Evolutionary conservation across 805 yeast genomes (phyloP).

Genomic region (Kregervanrija fluxuum): DNA sequence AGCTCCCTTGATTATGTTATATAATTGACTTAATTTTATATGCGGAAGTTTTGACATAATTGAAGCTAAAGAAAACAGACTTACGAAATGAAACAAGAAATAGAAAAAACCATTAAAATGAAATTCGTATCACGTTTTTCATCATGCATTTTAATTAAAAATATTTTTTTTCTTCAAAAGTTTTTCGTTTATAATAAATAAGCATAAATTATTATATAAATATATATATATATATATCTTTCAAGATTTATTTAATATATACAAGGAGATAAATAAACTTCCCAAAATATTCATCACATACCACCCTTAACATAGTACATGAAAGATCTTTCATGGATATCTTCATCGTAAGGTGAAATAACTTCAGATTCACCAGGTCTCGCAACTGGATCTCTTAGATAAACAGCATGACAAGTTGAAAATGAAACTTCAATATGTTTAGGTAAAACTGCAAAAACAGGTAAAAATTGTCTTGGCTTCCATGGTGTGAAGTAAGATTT

Average conservation of each 20-base stretch:
- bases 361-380: conserved; percentile 97
- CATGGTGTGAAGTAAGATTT: conserved; percentile 94
- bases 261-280: too few species aligned
- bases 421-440: conserved; percentile 87
- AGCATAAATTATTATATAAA: neutral
- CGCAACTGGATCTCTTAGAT: conserved; percentile 93
- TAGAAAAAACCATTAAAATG: too few species aligned
- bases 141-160: neutral
- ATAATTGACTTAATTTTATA: conserved; percentile 2
- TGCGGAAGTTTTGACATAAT: neutral
- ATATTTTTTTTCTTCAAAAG: neutral
- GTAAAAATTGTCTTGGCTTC: conserved; percentile 89
- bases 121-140: neutral
- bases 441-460: conserved; percentile 89
- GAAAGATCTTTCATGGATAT: conserved; percentile 87
- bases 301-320: conserved; percentile 86
- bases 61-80: neutral
- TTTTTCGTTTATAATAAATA: neutral
- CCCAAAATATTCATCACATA: conserved; percentile 16
- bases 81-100: neutral
- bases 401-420: conserved; percentile 92
- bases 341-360: conserved; percentile 77
- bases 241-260: neutral
- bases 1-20: neutral
- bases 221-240: conserved; percentile 1